These are phyloP conservation scores for Penicillium robsamsonii DNA, from an alignment of 495 filamentous ascomycete genomes.

Conservation along the genomic window DNA sequence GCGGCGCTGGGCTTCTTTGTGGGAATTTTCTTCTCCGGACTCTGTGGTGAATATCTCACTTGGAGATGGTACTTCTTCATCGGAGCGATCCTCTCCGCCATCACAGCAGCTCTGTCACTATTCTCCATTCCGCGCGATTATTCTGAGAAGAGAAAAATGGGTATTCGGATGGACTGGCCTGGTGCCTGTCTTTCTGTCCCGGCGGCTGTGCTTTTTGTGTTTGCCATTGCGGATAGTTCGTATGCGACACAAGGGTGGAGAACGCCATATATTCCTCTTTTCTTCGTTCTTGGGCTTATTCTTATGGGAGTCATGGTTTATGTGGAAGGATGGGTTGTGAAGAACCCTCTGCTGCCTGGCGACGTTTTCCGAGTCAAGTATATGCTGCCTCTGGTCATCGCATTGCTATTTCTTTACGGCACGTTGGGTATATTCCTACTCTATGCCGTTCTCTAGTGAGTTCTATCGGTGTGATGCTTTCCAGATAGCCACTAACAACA, in stretches of 20 bases:
- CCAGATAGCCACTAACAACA: slow-evolving; percentile 9
- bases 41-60: slow-evolving; percentile 58
- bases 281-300: slow-evolving; percentile 55
- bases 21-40: slow-evolving; percentile 77
- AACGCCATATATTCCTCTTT: slow-evolving; percentile 57
- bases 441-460: slow-evolving; percentile 78
- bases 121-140: slow-evolving; percentile 67
- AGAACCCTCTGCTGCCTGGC: slow-evolving; percentile 68
- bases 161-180: slow-evolving; percentile 68
- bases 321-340: slow-evolving; percentile 72
- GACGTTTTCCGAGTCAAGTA: slow-evolving; percentile 72
- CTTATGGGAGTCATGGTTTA: slow-evolving; percentile 61
- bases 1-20: slow-evolving; percentile 78
- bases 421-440: slow-evolving; percentile 74
- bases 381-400: slow-evolving; percentile 65
- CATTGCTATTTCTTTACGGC: slow-evolving; percentile 74
- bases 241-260: slow-evolving; percentile 68
- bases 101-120: slow-evolving; percentile 53
- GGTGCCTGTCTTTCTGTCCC: slow-evolving; percentile 62
- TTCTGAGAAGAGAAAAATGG: slow-evolving; percentile 42
- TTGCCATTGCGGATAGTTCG: slow-evolving; percentile 72
- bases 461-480: not conserved
- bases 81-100: slow-evolving; percentile 54
- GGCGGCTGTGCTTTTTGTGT: slow-evolving; percentile 70
- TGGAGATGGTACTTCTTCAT: slow-evolving; percentile 86